Conservation (phyloP, 805 yeast species). For the Wickerhamiella azymoides region DNA sequence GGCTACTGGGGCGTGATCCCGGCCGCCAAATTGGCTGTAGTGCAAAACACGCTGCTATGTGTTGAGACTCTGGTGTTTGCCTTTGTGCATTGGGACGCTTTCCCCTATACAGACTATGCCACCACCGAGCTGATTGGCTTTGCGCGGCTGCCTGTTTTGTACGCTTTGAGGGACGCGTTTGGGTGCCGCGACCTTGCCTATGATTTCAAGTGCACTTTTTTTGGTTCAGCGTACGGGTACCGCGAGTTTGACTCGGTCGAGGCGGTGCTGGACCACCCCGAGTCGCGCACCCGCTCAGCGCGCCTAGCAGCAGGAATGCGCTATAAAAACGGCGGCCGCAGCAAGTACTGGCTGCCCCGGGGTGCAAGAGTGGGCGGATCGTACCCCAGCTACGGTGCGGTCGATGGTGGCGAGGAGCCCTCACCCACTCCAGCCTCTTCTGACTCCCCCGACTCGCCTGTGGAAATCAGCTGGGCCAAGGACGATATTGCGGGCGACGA, state of each 20-base stretch:
- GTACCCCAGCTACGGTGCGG: slow-evolving; percentile 3
- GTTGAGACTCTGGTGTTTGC: slow-evolving; percentile 79
- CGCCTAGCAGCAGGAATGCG: slow-evolving; percentile 74
- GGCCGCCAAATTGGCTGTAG: slow-evolving; percentile 35
- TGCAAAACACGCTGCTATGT: slow-evolving; percentile 70
- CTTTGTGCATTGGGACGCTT: slow-evolving; percentile 75
- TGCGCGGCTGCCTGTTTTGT: slow-evolving; percentile 42
- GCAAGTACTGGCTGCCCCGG: slow-evolving; percentile 64
- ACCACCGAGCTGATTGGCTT: slow-evolving; percentile 50
- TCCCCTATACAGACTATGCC: slow-evolving; percentile 62
- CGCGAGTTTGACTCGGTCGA: slow-evolving; percentile 72
- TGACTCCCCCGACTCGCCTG: neutral
- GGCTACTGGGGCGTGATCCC: slow-evolving; percentile 23
- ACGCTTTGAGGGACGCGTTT: slow-evolving; percentile 64
- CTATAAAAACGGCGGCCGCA: slow-evolving; percentile 62
- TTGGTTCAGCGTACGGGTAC: slow-evolving; percentile 67
- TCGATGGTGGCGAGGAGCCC: neutral
- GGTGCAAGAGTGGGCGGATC: neutral
- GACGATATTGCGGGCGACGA: slow-evolving; percentile 24
- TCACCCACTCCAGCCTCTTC: neutral
- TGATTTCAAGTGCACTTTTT: slow-evolving; percentile 58
- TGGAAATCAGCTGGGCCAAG: slow-evolving; percentile 8
- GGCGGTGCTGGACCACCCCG: slow-evolving; percentile 47
- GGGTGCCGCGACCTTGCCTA: slow-evolving; percentile 63
- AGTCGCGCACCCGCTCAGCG: slow-evolving; percentile 46